Evolutionary conservation across 225 moss, liverwort and hornwort species (phyloP).

Genomic region (Marchantia paleacea): DNA sequence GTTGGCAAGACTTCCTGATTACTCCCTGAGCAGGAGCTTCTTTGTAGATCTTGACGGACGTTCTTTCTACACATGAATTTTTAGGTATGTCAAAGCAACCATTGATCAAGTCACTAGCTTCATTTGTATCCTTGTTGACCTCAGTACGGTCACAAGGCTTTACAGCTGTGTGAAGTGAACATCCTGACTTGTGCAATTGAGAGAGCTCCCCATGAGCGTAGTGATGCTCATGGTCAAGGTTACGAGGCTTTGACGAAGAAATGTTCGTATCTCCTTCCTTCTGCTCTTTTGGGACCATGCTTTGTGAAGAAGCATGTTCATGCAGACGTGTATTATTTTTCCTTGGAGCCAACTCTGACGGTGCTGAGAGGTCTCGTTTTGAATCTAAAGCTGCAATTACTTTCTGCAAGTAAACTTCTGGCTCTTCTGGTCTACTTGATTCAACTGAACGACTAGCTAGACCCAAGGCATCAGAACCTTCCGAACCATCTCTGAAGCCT

Average conservation of each 20-base stretch:
- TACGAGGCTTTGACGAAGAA: background rate
- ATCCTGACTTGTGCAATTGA: background rate
- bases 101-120: background rate
- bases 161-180: background rate
- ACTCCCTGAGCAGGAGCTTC: background rate
- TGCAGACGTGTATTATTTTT: background rate
- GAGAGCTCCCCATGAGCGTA: background rate
- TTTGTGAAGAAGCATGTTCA: background rate
- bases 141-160: background rate
- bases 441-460: background rate
- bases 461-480: background rate
- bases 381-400: slow-evolving; percentile 41
- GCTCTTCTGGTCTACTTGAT: slow-evolving; percentile 23
- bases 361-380: slow-evolving; percentile 3
- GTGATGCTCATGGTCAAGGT: background rate
- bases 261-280: background rate
- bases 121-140: background rate
- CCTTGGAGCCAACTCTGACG: background rate
- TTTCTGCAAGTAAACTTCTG: slow-evolving; percentile 38
- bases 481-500: background rate
- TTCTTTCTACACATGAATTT: background rate
- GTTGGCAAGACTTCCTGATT: background rate
- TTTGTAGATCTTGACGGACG: background rate
- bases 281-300: background rate
- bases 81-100: background rate